These are phyloP conservation scores for Gracilaria domingensis DNA, from an alignment of 23 red algal species.

Conservation along the genomic window DNA sequence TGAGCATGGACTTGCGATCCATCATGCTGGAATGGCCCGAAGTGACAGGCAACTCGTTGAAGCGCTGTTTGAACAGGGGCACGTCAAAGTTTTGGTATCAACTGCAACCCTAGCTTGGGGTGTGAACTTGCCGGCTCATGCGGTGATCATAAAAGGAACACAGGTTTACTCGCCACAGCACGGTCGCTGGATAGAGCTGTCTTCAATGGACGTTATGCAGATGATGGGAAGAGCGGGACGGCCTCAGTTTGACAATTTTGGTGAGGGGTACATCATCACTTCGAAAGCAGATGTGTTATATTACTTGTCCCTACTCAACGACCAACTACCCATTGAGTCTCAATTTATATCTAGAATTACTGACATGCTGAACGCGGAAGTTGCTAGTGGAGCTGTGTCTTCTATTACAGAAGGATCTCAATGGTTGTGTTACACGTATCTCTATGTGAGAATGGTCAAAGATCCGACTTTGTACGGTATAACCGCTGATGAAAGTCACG, in stretches of 20 bases:
- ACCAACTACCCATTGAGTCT: conserved; percentile 88
- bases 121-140: conserved; percentile 98
- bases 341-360: conserved; percentile 75
- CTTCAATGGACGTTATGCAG: conserved; percentile 95
- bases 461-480: conserved; percentile 80
- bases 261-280: conserved; percentile 96
- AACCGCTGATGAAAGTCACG: conserved; percentile 52
- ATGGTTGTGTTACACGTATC: conserved; percentile 92
- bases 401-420: conserved; percentile 75
- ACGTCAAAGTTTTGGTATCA: conserved; percentile 84
- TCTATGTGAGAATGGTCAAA: conserved; percentile 90
- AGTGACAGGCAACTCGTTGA: conserved; percentile 85
- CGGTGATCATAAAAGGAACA: conserved; percentile 98
- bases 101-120: conserved; percentile 99
- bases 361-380: conserved; percentile 93
- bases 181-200: conserved; percentile 80
- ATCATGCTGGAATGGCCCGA: conserved; percentile 94
- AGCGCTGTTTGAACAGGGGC: conserved; percentile 77
- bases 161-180: conserved; percentile 87
- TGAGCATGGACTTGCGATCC: conserved; percentile 79
- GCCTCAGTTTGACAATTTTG: conserved; percentile 86
- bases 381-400: conserved; percentile 76
- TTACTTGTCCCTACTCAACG: conserved; percentile 85
- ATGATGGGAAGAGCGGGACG: conserved; percentile 98
- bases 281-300: conserved; percentile 72